Conservation (phyloP, 129 eudicot genomes). For the Cynara cardunculus region DNA sequence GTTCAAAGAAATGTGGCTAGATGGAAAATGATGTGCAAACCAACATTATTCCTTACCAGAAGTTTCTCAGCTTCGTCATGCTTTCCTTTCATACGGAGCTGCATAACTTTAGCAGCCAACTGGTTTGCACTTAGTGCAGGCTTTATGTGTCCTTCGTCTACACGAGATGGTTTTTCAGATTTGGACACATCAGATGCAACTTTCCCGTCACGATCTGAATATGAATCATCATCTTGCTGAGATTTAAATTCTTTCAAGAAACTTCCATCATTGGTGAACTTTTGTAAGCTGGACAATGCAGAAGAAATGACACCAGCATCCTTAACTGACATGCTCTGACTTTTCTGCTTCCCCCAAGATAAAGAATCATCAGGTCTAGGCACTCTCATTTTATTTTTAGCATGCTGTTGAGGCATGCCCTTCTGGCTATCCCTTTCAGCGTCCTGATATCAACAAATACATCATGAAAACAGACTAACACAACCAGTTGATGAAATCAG, state of each 20-base stretch:
- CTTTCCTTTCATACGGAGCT: slow-evolving; percentile 84
- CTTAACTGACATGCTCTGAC: slow-evolving; percentile 39
- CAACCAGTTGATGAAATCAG: neutral
- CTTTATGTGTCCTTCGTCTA: slow-evolving; percentile 23
- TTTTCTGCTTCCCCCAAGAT: slow-evolving; percentile 53
- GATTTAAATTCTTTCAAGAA: slow-evolving; percentile 47
- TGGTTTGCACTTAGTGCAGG: slow-evolving; percentile 73
- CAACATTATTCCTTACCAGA: slow-evolving; percentile 48
- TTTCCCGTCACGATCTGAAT: slow-evolving; percentile 19
- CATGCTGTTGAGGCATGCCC: slow-evolving; percentile 33
- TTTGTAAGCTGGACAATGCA: slow-evolving; percentile 71
- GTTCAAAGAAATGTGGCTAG: neutral
- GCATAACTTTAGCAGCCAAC: slow-evolving; percentile 85
- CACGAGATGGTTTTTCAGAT: slow-evolving; percentile 17
- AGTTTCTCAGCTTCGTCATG: slow-evolving; percentile 87
- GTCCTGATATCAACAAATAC: slow-evolving; percentile 29
- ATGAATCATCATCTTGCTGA: slow-evolving; percentile 23
- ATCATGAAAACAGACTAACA: slow-evolving; percentile 1
- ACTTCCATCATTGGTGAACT: slow-evolving; percentile 73
- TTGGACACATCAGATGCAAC: slow-evolving; percentile 19
- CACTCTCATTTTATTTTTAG: slow-evolving; percentile 67
- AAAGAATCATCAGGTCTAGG: slow-evolving; percentile 66
- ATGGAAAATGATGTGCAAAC: too few species aligned
- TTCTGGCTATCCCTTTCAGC: slow-evolving; percentile 24
- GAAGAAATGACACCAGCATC: slow-evolving; percentile 68